These are phyloP conservation scores for Melampsora abietis-canadensis DNA, from an alignment of 1,284 basidiomycete species.

Conservation along the genomic window DNA sequence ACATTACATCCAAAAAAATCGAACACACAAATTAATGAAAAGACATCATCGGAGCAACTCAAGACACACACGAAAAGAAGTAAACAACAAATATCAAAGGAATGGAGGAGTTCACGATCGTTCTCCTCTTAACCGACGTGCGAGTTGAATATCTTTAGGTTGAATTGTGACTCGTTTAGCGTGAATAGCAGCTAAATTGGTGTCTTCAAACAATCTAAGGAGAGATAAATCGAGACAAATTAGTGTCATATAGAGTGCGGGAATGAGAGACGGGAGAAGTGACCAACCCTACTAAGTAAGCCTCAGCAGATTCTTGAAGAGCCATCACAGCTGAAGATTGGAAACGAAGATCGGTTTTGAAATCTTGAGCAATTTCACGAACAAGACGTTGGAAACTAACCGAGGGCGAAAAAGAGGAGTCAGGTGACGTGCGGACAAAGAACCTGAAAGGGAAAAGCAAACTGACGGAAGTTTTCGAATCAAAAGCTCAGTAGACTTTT, in stretches of 20 bases:
- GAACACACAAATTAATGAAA: background rate
- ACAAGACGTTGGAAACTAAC: constrained; percentile 49
- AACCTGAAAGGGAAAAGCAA: constrained; percentile 16
- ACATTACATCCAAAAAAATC: too few species aligned
- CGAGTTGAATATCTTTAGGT: constrained; percentile 93
- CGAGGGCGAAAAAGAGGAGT: constrained; percentile 56
- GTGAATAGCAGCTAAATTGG: constrained; percentile 48
- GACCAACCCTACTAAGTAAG: constrained; percentile 56
- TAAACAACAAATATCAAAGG: background rate
- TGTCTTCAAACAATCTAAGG: constrained; percentile 46
- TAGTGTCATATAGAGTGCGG: background rate
- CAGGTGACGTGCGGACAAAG: constrained; percentile 17
- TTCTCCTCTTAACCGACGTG: constrained; percentile 82
- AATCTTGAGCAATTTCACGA: constrained; percentile 52
- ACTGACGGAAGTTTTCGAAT: constrained; percentile 57
- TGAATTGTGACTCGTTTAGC: constrained; percentile 97
- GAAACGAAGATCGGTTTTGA: constrained; percentile 65
- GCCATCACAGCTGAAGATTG: constrained; percentile 71
- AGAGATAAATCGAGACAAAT: background rate
- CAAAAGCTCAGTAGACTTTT: constrained; percentile 57
- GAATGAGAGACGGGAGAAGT: background rate
- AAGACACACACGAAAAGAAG: background rate
- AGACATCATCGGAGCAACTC: background rate
- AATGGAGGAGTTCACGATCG: constrained; percentile 52
- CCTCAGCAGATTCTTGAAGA: constrained; percentile 59